phyloP scores from a whole-genome alignment of 306 rosid genomes.

The Cucumis melo region DNA sequence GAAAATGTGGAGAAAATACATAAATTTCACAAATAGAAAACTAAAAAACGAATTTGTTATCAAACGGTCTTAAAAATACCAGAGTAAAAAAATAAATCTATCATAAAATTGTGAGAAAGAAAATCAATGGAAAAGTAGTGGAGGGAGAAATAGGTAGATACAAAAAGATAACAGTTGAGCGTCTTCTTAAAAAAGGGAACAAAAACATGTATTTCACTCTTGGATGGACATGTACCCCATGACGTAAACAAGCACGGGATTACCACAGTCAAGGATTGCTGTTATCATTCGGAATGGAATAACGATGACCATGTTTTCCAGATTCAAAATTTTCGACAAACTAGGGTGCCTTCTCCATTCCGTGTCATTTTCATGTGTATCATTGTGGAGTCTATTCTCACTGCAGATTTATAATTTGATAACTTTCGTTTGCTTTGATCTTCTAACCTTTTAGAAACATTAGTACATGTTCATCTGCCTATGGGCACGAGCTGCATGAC shows the following conservation, averaged over 20 bases:
- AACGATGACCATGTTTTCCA: background rate
- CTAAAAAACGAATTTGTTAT: too few species aligned
- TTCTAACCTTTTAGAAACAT: background rate
- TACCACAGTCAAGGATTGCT: background rate
- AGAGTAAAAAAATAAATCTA: background rate
- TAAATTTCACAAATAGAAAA: too few species aligned
- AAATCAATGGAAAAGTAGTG: background rate
- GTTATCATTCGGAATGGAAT: background rate
- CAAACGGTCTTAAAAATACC: background rate
- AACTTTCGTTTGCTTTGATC: background rate
- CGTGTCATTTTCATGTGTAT: background rate
- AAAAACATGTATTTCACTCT: background rate
- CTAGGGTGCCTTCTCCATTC: background rate
- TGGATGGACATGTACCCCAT: background rate
- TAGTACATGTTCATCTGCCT: background rate
- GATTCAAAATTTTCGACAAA: background rate
- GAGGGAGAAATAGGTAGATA: background rate
- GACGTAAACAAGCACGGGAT: background rate
- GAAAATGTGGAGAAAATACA: too few species aligned
- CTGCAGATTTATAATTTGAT: background rate
- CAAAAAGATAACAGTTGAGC: background rate
- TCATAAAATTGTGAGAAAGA: background rate
- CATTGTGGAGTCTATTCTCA: background rate
- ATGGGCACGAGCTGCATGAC: background rate
- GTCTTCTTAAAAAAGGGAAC: background rate